Conservation (phyloP, 176 grass and related monocot species). For the Phragmites australis region DNA sequence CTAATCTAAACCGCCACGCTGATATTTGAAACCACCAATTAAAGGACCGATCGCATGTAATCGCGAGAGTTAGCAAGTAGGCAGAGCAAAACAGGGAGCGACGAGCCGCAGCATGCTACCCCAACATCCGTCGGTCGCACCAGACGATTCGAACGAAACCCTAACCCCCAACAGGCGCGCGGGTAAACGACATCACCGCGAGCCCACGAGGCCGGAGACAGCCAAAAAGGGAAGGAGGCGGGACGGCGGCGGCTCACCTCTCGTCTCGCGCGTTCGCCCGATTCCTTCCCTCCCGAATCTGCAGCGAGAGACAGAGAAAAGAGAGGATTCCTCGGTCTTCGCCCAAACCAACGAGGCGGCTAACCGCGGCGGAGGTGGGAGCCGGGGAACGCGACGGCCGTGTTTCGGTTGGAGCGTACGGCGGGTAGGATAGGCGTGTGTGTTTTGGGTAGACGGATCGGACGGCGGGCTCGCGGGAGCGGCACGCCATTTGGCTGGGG, state of each 20-base stretch:
- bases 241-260: too few species aligned
- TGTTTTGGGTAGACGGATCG: background rate
- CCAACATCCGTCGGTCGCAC: background rate
- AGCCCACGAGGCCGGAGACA: too few species aligned
- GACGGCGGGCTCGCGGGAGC: background rate
- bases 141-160: constrained; percentile 1
- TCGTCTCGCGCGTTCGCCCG: background rate
- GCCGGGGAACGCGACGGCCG: too few species aligned
- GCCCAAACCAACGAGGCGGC: fast-evolving
- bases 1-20: background rate
- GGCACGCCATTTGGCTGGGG: background rate
- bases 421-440: background rate
- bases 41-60: background rate
- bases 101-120: background rate
- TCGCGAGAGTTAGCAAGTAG: background rate
- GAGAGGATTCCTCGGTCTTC: background rate
- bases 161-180: background rate
- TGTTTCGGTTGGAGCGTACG: background rate
- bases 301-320: background rate
- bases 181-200: too few species aligned
- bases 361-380: too few species aligned
- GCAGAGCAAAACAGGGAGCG: background rate
- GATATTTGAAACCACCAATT: background rate
- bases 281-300: background rate
- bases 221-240: too few species aligned